A percentile compares a stretch with the other conserved stretches of the same genome.
These are phyloP conservation scores for Cladosporium cucumerinum DNA, from an alignment of 2,329 filamentous ascomycete species.

Conservation along the genomic window DNA sequence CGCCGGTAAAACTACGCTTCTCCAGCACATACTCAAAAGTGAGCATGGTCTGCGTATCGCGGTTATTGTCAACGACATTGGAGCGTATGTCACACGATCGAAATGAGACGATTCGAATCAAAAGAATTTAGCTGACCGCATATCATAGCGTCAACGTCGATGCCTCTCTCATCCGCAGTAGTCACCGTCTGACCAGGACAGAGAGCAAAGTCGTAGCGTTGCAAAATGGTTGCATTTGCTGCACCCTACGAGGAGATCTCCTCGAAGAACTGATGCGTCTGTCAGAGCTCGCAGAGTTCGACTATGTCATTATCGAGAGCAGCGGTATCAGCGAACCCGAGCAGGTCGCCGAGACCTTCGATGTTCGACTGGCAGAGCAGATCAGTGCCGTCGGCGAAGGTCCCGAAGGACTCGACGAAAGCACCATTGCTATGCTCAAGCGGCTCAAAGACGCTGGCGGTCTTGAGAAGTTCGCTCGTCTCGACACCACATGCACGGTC, in stretches of 20 bases:
- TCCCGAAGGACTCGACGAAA: conserved; percentile 21
- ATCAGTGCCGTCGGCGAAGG: conserved; percentile 32
- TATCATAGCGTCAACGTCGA: conserved; percentile 31
- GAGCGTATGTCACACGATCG: conserved; percentile 23
- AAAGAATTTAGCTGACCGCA: background rate
- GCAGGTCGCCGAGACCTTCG: conserved; percentile 72
- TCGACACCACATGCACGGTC: conserved; percentile 70
- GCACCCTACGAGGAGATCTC: conserved; percentile 67
- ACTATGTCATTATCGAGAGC: conserved; percentile 71
- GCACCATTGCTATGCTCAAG: conserved; percentile 26
- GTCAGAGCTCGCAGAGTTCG: conserved; percentile 59
- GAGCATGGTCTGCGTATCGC: conserved; percentile 67
- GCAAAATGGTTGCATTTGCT: conserved; percentile 66
- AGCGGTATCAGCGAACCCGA: conserved; percentile 70
- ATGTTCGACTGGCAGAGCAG: conserved; percentile 47
- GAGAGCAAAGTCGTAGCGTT: conserved; percentile 35
- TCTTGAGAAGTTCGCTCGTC: conserved; percentile 60
- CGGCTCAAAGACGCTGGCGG: conserved; percentile 54
- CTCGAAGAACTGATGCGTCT: conserved; percentile 66
- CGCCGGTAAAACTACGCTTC: conserved; percentile 67
- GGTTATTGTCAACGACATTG: conserved; percentile 71
- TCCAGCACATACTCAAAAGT: conserved; percentile 65
- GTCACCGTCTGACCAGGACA: conserved; percentile 31
- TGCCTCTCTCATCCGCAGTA: conserved; percentile 32
- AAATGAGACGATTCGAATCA: background rate